Conservation (phyloP, 2,329 filamentous ascomycete genomes). For the Xylariales sp. region DNA sequence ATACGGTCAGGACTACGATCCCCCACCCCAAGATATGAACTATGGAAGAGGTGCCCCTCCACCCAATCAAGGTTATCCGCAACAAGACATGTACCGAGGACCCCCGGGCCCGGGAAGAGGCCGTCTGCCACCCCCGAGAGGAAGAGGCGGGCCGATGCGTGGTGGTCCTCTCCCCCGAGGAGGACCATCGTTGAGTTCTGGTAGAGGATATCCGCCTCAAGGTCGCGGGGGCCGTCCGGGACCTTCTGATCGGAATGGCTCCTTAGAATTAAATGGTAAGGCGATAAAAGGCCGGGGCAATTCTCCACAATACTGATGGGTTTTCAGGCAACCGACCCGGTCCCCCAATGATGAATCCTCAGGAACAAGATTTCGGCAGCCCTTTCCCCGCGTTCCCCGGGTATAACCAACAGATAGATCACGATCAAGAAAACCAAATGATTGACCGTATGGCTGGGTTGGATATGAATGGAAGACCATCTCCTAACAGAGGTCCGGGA, state of each 20-base stretch:
- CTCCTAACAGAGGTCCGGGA: slow-evolving; percentile 49
- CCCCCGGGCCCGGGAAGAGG: slow-evolving; percentile 54
- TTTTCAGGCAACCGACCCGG: slow-evolving; percentile 40
- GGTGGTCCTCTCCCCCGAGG: slow-evolving; percentile 48
- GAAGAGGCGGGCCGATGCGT: slow-evolving; percentile 60
- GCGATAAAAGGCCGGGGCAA: not conserved
- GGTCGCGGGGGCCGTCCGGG: slow-evolving; percentile 49
- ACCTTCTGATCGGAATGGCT: slow-evolving; percentile 53
- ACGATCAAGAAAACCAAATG: slow-evolving; percentile 56
- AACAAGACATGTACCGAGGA: slow-evolving; percentile 59
- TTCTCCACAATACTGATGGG: slow-evolving; percentile 37
- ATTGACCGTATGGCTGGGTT: slow-evolving; percentile 57
- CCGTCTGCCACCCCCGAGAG: slow-evolving; percentile 56
- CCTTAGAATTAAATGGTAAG: slow-evolving; percentile 53
- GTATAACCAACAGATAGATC: slow-evolving; percentile 53
- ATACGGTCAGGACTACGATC: slow-evolving; percentile 56
- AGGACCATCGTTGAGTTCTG: slow-evolving; percentile 29
- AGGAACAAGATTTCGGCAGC: slow-evolving; percentile 54
- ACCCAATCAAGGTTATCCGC: slow-evolving; percentile 53
- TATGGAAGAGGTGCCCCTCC: slow-evolving; percentile 59
- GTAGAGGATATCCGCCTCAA: slow-evolving; percentile 37
- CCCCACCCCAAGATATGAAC: slow-evolving; percentile 57
- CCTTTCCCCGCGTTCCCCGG: slow-evolving; percentile 58
- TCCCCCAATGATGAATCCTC: slow-evolving; percentile 42
- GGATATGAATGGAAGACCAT: slow-evolving; percentile 53